Percentiles rank a stretch among this genome's conserved stretches.
Evolutionary conservation across 345 rosid genomes (phyloP).

Genomic region (Nasturtium officinale): DNA sequence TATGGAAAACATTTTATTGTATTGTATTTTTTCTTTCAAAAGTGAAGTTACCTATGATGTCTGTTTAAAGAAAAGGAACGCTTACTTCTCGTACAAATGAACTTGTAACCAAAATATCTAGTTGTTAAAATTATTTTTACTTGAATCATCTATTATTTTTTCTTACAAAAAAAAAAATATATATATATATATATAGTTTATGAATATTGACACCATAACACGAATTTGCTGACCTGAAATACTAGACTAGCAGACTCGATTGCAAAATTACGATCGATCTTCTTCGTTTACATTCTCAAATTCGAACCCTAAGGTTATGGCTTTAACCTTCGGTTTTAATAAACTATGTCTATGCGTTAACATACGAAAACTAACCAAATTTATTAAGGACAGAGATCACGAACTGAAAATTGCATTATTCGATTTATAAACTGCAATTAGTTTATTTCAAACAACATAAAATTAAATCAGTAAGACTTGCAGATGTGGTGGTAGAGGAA

Average conservation of each 20-base stretch:
- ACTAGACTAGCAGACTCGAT: neutral
- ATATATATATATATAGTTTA: too few species aligned
- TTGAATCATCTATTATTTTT: too few species aligned
- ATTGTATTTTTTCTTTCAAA: too few species aligned
- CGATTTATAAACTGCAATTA: neutral
- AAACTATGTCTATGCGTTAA: neutral
- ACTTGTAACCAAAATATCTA: too few species aligned
- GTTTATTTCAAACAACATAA: neutral
- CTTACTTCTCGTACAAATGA: too few species aligned
- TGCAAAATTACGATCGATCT: neutral
- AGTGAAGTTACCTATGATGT: too few species aligned
- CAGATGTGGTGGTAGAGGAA: constrained; percentile 44
- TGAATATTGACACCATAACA: too few species aligned
- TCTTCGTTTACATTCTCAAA: neutral
- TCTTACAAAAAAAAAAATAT: too few species aligned
- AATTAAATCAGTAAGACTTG: constrained; percentile 37
- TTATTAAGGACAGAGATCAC: neutral
- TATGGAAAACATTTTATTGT: neutral
- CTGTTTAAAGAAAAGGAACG: too few species aligned
- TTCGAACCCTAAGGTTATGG: neutral
- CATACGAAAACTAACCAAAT: neutral
- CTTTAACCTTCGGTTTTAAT: neutral
- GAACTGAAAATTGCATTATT: neutral
- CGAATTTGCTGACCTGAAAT: neutral
- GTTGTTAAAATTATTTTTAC: too few species aligned